Base-by-base conservation (phyloP, 257 asterid genomes). In the Solanum neorickii region DNA sequence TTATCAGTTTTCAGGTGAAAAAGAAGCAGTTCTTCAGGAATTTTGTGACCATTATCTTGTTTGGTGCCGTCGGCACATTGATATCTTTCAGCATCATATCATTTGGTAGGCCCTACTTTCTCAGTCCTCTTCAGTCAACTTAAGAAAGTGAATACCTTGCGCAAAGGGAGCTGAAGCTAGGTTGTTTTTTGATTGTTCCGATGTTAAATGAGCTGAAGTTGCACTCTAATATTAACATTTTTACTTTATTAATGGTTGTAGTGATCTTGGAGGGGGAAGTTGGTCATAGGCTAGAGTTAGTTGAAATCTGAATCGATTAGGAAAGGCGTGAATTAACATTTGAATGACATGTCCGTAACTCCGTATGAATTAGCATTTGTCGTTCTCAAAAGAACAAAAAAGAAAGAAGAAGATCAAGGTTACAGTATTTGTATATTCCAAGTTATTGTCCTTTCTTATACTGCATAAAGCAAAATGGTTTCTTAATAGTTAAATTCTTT, bases 31-130 rank as follows among this genome's bases (percentile, higher is more conserved):
- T 94, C 25, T 96, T 96, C 91, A 88, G 92, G 90, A 94, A 96
- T 88, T 88, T 94, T 91, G 76, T 85, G 74, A 90, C 91, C 83
- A 93, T 96, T 65, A 89, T 83, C 77, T 66, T 93, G 89, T 96
- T 94, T 94, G 98, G 98, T 80, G 98, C 90, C 42, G 80, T 91
- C 88, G 99, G 98, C 75, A 92, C 99, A 16, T 25, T 93, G 89
- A 93, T 96, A 84, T 95, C 99, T 76, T 96, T 96, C 92, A 86
- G 93, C 88, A 78, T 94, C 87, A 91, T 94, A 87, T 92, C 98
- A 16, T 86, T 92, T 46, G 98, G 96, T 96, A 93, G 75, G 89
- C 42, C 77, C 37, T 88, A 47, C 31, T 60, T 78, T 78, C 66
- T 74, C 73, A 21, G 33, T 60, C 10, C 6, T 86, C 83, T 47